Evolutionary conservation across 805 yeast genomes (phyloP), one percentile per base, ranked within the genome.

Genomic region (Zygotorulaspora danielsina): DNA sequence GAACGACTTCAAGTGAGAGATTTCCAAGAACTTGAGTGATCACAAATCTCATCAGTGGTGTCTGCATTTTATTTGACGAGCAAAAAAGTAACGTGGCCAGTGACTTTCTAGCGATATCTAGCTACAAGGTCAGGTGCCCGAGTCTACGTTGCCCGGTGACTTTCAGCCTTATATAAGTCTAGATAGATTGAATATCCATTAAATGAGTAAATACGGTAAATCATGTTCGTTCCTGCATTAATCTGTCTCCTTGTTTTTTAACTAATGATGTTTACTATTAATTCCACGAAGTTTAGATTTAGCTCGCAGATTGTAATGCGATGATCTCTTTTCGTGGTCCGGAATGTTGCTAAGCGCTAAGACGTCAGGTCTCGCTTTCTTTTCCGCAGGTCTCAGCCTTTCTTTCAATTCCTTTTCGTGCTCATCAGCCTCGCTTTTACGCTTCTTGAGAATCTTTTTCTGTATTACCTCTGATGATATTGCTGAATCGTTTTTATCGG

Each of bases 1-100:
- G 81, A 84, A 12, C 49, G 61, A 19, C 32, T 41, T 11, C 31
- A 37, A 5, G 34, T 35, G 10, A 25, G 29, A 19, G n/a, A n/a
- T n/a, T n/a, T n/a, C n/a, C n/a, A n/a, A n/a, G n/a, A n/a, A n/a
- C n/a, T n/a, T n/a, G n/a, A n/a, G n/a, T n/a, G n/a, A n/a, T n/a
- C n/a, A n/a, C n/a, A n/a, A n/a, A n/a, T n/a, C n/a, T n/a, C n/a
- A n/a, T n/a, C n/a, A n/a, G n/a, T n/a, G n/a, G n/a, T n/a, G n/a
- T n/a, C n/a, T n/a, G n/a, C n/a, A n/a, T n/a, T n/a, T n/a, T n/a
- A n/a, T n/a, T n/a, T n/a, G n/a, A n/a, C n/a, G n/a, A n/a, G n/a
- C n/a, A n/a, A n/a, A n/a, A n/a, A n/a, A n/a, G n/a, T n/a, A n/a
- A n/a, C n/a, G n/a, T n/a, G n/a, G n/a, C n/a, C n/a, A n/a, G n/a